These are phyloP conservation scores for Backusella circina DNA, from an alignment of 192 early-diverging fungal species.

Conservation along the genomic window DNA sequence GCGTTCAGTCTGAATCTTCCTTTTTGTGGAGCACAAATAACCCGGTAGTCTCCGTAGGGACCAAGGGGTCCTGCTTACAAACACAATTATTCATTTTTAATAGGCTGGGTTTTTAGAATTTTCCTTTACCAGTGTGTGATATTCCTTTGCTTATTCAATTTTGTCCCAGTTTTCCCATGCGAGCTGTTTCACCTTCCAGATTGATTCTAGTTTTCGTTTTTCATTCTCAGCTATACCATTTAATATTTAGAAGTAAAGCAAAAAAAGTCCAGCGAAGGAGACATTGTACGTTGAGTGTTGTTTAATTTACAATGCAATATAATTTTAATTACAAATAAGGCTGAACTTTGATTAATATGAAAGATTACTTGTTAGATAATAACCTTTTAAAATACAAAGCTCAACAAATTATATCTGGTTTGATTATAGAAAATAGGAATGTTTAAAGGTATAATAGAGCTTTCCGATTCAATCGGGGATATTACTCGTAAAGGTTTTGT, in stretches of 20 bases:
- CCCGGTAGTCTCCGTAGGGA: slow-evolving; percentile 5
- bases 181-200: slow-evolving; percentile 3
- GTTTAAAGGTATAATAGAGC: not conserved
- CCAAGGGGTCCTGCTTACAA: slow-evolving; percentile 1
- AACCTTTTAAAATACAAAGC: not conserved
- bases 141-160: not conserved
- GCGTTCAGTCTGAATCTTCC: not conserved
- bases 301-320: too few relatives aligned
- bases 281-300: too few relatives aligned
- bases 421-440: not conserved
- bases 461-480: not conserved
- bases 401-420: not conserved
- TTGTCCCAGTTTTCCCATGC: slow-evolving; percentile 6
- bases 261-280: not conserved
- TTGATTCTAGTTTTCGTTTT: not conserved
- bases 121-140: not conserved
- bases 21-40: not conserved
- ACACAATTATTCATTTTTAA: not conserved
- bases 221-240: not conserved
- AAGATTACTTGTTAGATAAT: not conserved
- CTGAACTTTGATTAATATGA: not conserved
- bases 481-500: not conserved
- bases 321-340: not conserved
- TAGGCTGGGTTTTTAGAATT: not conserved
- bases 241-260: not conserved